Percentiles rank a stretch among this genome's conserved stretches.
phyloP scores from a whole-genome alignment of 768 basidiomycete genomes.

The Tricholoma terreum region DNA sequence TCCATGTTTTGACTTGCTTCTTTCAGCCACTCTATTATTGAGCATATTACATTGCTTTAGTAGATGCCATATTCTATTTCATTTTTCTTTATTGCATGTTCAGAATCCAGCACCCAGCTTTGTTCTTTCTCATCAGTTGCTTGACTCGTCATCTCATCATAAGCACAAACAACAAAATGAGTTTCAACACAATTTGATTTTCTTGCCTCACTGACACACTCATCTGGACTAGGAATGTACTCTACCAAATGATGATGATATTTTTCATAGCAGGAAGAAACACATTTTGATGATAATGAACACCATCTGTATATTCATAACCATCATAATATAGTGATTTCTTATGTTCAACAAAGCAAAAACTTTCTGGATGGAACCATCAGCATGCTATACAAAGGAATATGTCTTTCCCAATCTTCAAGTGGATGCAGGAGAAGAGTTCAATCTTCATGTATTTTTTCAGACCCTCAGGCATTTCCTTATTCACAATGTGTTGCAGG shows the following conservation, averaged over 20 bases:
- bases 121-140: slow-evolving; percentile 31
- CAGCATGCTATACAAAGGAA: slow-evolving; percentile 26
- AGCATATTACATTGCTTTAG: slow-evolving; percentile 34
- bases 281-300: slow-evolving; percentile 26
- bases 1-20: slow-evolving; percentile 33
- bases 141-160: slow-evolving; percentile 40
- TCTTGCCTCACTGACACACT: slow-evolving; percentile 8
- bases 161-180: slow-evolving; percentile 25
- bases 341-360: slow-evolving; percentile 21
- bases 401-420: no score
- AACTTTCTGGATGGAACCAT: slow-evolving; percentile 27
- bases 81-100: slow-evolving; percentile 36
- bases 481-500: no score
- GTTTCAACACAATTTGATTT: slow-evolving; percentile 14
- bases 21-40: slow-evolving; percentile 25
- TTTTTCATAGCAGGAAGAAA: slow-evolving; percentile 26
- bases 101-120: no score
- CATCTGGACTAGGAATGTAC: no score
- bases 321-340: slow-evolving; percentile 37
- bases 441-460: no score
- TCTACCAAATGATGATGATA: no score
- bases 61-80: slow-evolving; percentile 35
- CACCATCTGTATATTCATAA: slow-evolving; percentile 31
- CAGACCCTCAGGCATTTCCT: no score
- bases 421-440: no score